These are phyloP conservation scores for Biscutella laevigata DNA, from an alignment of 441 rosid genomes.

Conservation along the genomic window DNA sequence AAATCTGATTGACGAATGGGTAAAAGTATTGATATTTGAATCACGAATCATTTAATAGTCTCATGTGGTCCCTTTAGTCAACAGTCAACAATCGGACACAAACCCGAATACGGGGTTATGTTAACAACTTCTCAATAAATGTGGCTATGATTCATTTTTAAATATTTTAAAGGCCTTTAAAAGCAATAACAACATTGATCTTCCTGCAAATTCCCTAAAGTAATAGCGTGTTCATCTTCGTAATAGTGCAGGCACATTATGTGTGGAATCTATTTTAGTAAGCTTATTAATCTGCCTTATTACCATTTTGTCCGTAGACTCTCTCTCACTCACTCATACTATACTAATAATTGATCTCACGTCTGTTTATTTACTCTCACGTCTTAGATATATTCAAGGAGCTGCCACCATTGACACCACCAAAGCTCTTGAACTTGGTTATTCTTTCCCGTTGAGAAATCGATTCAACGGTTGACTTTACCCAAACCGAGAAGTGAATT, in stretches of 20 bases:
- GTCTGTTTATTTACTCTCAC: slow-evolving; percentile 7
- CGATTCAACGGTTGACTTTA: slow-evolving; percentile 1
- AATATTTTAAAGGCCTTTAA: not conserved
- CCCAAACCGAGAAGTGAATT: not conserved
- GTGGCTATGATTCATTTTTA: not conserved
- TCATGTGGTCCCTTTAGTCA: slow-evolving; percentile 12
- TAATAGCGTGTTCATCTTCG: slow-evolving; percentile 59
- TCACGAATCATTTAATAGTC: slow-evolving; percentile 5
- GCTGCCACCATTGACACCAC: slow-evolving; percentile 13
- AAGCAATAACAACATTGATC: not conserved
- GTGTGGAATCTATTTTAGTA: not conserved
- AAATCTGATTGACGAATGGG: not conserved
- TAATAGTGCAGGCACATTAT: slow-evolving; percentile 18
- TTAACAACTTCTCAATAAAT: not conserved
- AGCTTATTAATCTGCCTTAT: not conserved
- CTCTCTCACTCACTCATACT: not conserved
- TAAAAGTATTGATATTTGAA: slow-evolving; percentile 12
- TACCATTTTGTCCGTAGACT: slow-evolving; percentile 8
- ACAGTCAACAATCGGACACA: slow-evolving; percentile 12
- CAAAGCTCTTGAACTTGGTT: slow-evolving; percentile 1
- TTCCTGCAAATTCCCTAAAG: not conserved
- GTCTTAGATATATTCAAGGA: slow-evolving; percentile 6
- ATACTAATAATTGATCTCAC: slow-evolving; percentile 6
- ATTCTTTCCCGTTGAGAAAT: not conserved
- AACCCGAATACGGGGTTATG: not conserved